Evolutionary conservation across 306 rosid species (phyloP).

Genomic region (Nissolia schottii): DNA sequence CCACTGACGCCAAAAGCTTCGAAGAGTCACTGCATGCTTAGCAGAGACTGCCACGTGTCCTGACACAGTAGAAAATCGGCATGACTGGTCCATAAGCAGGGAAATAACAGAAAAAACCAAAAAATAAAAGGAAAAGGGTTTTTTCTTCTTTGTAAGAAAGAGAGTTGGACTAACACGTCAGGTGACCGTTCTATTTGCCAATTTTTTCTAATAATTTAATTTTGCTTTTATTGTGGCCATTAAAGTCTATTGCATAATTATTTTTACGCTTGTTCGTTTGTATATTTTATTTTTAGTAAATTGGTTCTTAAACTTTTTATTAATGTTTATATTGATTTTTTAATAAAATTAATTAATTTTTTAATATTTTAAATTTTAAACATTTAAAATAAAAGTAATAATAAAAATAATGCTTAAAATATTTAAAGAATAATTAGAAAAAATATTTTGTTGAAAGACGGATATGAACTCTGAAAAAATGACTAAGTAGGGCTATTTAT

Average conservation of each 20-base stretch:
- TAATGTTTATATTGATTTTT: too few relatives aligned
- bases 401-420: too few relatives aligned
- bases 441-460: too few relatives aligned
- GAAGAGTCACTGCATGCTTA: not conserved
- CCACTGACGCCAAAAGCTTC: not conserved
- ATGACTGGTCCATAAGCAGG: not conserved
- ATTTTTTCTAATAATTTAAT: not conserved
- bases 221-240: not conserved
- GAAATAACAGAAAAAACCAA: not conserved
- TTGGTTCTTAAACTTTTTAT: too few relatives aligned
- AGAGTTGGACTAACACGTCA: not conserved
- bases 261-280: not conserved
- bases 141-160: not conserved
- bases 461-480: too few relatives aligned
- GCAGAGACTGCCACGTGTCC: slow-evolving; percentile 10
- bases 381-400: too few relatives aligned
- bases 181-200: not conserved
- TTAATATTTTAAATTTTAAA: too few relatives aligned
- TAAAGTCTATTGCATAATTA: not conserved
- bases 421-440: too few relatives aligned
- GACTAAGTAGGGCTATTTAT: too few relatives aligned
- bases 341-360: too few relatives aligned
- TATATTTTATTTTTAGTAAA: too few relatives aligned
- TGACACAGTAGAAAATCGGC: not conserved
- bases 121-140: not conserved